Conservation (phyloP, 768 basidiomycete genomes). For the Cubamyces sp. region DNA sequence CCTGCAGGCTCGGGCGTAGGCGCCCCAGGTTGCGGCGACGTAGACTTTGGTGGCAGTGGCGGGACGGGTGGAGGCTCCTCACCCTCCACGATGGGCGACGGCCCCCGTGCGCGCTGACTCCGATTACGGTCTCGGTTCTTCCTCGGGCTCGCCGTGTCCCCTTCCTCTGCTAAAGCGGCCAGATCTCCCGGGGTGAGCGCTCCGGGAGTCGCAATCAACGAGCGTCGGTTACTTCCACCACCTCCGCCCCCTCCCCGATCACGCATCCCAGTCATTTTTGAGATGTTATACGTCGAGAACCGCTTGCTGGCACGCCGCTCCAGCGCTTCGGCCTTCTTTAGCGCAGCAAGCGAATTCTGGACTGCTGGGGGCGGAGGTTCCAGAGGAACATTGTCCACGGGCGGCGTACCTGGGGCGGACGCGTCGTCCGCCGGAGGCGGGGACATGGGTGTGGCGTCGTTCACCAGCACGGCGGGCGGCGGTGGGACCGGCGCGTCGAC, state of each 20-base stretch:
- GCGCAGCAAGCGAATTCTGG: conserved; percentile 82
- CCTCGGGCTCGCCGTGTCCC: conserved; percentile 24
- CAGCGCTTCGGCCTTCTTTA: conserved; percentile 84
- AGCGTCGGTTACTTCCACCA: conserved; percentile 62
- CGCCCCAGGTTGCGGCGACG: conserved; percentile 23
- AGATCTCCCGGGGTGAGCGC: conserved; percentile 72
- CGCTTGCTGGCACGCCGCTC: conserved; percentile 94
- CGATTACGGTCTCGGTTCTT: conserved; percentile 28
- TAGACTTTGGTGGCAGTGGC: conserved; percentile 30
- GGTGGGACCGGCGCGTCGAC: conserved; percentile 67
- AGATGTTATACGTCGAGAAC: conserved; percentile 92
- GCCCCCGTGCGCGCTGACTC: conserved; percentile 31
- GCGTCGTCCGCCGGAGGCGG: conserved; percentile 9
- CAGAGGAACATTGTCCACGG: conserved; percentile 32
- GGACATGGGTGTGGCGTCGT: conserved; percentile 43
- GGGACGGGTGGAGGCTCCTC: conserved; percentile 41
- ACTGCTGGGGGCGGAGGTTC: conserved; percentile 57
- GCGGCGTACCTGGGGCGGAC: conserved; percentile 10
- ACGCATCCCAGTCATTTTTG: conserved; percentile 80
- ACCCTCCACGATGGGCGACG: conserved; percentile 34
- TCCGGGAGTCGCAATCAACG: conserved; percentile 60
- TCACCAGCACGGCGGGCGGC: conserved; percentile 56
- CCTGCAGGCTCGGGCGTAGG: not conserved
- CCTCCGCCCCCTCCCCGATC: conserved; percentile 36
- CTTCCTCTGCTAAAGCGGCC: conserved; percentile 71